Percentiles rank a stretch among this genome's conserved stretches.
Evolutionary conservation across 805 yeast species (phyloP).

Genomic region (Suhomyces vadensis): DNA sequence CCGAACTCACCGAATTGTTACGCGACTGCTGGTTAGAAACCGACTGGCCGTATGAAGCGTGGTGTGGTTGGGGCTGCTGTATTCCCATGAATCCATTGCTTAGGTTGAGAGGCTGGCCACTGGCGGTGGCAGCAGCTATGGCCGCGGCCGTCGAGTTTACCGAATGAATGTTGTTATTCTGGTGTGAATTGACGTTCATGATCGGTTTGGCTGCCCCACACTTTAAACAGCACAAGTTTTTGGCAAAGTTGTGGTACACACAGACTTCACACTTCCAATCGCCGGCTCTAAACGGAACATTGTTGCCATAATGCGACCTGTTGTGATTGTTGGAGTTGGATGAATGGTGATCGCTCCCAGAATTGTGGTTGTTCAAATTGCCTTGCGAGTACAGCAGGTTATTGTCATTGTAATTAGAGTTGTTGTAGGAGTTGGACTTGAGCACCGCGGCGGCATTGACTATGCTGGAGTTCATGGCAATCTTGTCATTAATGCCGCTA

Average conservation of each 20-base stretch:
- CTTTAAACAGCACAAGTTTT: slow-evolving; percentile 80
- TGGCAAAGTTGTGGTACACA: slow-evolving; percentile 89
- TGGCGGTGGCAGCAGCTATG: slow-evolving; percentile 49
- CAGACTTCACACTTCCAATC: slow-evolving; percentile 95
- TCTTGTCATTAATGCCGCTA: slow-evolving; percentile 14
- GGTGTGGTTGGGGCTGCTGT: slow-evolving; percentile 39
- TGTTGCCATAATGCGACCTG: slow-evolving; percentile 32
- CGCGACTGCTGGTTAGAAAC: slow-evolving; percentile 10
- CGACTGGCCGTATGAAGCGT: slow-evolving; percentile 12
- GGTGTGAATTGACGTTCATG: slow-evolving; percentile 24
- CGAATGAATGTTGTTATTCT: slow-evolving; percentile 25
- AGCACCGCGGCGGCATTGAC: slow-evolving; percentile 14
- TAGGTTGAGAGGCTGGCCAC: slow-evolving; percentile 46
- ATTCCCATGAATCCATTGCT: slow-evolving; percentile 30
- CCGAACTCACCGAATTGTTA: slow-evolving; percentile 11
- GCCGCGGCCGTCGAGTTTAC: slow-evolving; percentile 48
- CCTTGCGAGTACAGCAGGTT: neutral
- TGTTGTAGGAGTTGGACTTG: neutral
- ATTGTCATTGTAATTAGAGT: slow-evolving; percentile 4
- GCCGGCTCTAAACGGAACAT: slow-evolving; percentile 95
- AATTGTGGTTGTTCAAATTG: slow-evolving; percentile 6
- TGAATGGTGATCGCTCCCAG: slow-evolving; percentile 16
- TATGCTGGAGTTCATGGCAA: slow-evolving; percentile 17
- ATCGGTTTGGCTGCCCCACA: slow-evolving; percentile 73
- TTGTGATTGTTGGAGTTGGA: slow-evolving; percentile 17